These are phyloP conservation scores for Podila epicladia DNA, from an alignment of 192 early-diverging fungal species.

Conservation along the genomic window DNA sequence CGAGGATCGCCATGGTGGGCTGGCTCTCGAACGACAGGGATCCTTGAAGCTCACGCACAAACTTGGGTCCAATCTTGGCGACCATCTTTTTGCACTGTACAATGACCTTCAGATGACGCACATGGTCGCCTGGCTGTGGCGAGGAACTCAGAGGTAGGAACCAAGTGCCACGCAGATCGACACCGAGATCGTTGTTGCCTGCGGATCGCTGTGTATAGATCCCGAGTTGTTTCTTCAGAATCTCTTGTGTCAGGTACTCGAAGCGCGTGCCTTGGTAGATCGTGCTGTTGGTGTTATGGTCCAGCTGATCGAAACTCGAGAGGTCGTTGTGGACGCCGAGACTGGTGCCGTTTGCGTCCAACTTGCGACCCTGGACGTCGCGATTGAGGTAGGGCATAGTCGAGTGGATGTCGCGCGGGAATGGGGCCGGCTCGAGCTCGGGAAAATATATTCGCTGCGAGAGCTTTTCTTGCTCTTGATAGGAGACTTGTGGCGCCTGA, in stretches of 20 bases:
- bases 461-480: conserved; percentile 8
- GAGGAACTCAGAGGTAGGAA: conserved; percentile 35
- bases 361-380: background rate
- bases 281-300: conserved; percentile 25
- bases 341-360: background rate
- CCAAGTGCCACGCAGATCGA: conserved; percentile 50
- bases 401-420: conserved; percentile 33
- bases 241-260: conserved; percentile 40
- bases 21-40: conserved; percentile 38
- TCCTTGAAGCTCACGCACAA: conserved; percentile 39
- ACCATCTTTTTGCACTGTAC: conserved; percentile 41
- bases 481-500: background rate
- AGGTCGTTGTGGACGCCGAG: conserved; percentile 15
- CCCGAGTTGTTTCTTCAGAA: conserved; percentile 32
- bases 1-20: conserved; percentile 43
- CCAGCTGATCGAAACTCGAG: conserved; percentile 15
- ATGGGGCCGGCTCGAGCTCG: conserved; percentile 30
- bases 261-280: conserved; percentile 40
- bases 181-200: conserved; percentile 24
- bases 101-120: conserved; percentile 45
- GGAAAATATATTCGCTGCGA: background rate
- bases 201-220: conserved; percentile 48
- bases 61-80: conserved; percentile 37
- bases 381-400: conserved; percentile 31
- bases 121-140: conserved; percentile 21